phyloP scores from a whole-genome alignment of 1,139 yeast genomes.

The Suhomyces maxii region DNA sequence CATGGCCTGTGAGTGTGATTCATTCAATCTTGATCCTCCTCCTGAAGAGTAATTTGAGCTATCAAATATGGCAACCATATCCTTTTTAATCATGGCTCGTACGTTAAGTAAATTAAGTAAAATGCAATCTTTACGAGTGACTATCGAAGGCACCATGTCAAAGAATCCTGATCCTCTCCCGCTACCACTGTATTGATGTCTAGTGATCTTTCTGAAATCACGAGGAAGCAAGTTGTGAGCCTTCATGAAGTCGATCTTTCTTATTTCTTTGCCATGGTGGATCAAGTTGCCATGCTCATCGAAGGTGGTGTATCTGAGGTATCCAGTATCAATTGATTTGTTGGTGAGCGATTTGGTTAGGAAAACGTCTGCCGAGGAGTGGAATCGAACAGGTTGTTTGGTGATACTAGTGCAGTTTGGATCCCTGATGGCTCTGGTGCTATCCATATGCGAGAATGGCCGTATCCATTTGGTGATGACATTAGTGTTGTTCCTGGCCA shows the following conservation, averaged over 20 bases:
- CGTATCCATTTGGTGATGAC: too few species aligned
- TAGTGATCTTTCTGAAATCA: conserved; percentile 42
- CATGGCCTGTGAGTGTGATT: conserved; percentile 37
- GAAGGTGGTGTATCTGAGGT: conserved; percentile 60
- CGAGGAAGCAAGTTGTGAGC: conserved; percentile 38
- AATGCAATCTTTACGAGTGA: conserved; percentile 39
- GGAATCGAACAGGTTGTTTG: conserved; percentile 10
- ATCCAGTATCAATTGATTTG: conserved; percentile 27
- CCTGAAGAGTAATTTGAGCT: conserved; percentile 20
- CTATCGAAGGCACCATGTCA: conserved; percentile 47
- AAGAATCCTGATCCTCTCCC: conserved; percentile 14
- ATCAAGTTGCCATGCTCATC: conserved; percentile 37
- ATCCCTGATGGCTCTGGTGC: too few species aligned
- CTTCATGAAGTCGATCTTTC: conserved; percentile 38
- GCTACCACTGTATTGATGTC: conserved; percentile 21
- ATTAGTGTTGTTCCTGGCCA: too few species aligned
- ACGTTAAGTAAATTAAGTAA: conserved; percentile 42
- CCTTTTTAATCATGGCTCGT: conserved; percentile 42
- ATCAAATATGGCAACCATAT: conserved; percentile 43
- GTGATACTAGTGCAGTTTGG: too few species aligned
- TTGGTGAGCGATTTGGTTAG: conserved; percentile 24
- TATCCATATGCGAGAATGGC: too few species aligned
- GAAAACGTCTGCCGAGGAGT: conserved; percentile 17
- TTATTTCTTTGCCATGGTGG: conserved; percentile 41
- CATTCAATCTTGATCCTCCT: conserved; percentile 31